Base-by-base conservation (phyloP, 2,329 filamentous ascomycete genomes). In the Camptophora hylomeconis region DNA sequence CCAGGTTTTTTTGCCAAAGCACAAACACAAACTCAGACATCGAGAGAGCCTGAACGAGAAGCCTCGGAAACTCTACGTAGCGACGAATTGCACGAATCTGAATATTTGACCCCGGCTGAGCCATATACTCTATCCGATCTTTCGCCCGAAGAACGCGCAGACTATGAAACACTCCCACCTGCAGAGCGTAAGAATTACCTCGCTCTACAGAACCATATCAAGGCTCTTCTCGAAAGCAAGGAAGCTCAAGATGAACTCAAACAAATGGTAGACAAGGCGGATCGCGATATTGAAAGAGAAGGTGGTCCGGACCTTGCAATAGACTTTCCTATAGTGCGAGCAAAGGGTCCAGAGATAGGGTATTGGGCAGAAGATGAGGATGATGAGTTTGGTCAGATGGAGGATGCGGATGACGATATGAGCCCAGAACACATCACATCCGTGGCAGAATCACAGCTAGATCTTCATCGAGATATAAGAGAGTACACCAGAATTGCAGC, bases 401-500 rank as follows among this genome's bases (percentile, higher is more conserved):
- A 72, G 36, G 63, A 72, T 40, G 55, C 60, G 1, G 69, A 75
- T 31, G 63, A 66, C 17, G 60, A 65, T 6, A 53, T 54, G 36
- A 69, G 80, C 39, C 78, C 83, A 40, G 80, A 92, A 48, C 84
- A 93, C 51, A 80, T 98, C 35, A 79, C 80, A 35, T 72, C 72
- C 28, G 67, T 83, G 53, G 89, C 75, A 1, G 86, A 98, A 56
- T 75, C 68, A 30, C 84, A 95, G 60, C 60, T 98, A 43, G 82
- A 94, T 46, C 70, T 89, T 53, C 76, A 92, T 47, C 69, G 87
- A 39, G 86, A 95, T 56, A 67, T 87, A 51, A 71, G 89, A 61
- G 75, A 93, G 47, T 94, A 93, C 53, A 76, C 80, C 26, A 71
- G 89, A 29, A 65, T 93, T 44, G 75, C 80, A 25, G 83, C 84